A percentile compares a stretch with the other conserved stretches of the same genome.
phyloP scores from a whole-genome alignment of 2,329 filamentous ascomycete genomes.

The Aspergillus sp. region DNA sequence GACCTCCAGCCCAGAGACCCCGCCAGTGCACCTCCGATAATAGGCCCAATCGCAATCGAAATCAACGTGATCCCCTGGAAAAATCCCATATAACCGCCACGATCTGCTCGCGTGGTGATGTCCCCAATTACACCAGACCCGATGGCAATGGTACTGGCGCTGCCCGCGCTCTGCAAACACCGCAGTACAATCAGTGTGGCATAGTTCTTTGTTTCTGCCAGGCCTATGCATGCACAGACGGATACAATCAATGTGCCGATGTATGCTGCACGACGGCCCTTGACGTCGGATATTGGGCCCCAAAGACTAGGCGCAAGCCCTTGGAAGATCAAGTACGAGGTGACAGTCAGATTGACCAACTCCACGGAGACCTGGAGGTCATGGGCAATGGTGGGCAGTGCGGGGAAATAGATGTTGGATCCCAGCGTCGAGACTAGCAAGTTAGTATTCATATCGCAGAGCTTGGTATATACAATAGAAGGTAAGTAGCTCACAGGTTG shows the following conservation, averaged over 20 bases:
- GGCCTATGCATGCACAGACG: slow-evolving; percentile 33
- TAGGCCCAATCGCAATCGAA: slow-evolving; percentile 20
- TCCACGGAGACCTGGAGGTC: slow-evolving; percentile 34
- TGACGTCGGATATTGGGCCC: slow-evolving; percentile 34
- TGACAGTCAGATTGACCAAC: slow-evolving; percentile 39
- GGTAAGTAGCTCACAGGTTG: slow-evolving; percentile 38
- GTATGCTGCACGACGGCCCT: slow-evolving; percentile 36
- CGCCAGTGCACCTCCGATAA: slow-evolving; percentile 22
- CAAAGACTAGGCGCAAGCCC: slow-evolving; percentile 37
- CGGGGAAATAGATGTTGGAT: slow-evolving; percentile 42
- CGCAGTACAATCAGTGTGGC: slow-evolving; percentile 22
- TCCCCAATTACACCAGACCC: slow-evolving; percentile 26
- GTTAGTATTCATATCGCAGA: background rate
- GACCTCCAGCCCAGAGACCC: slow-evolving; percentile 19
- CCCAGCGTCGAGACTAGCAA: slow-evolving; percentile 34
- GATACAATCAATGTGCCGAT: slow-evolving; percentile 34
- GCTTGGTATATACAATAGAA: too few species aligned
- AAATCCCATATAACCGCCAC: slow-evolving; percentile 23
- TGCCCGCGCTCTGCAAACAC: slow-evolving; percentile 23
- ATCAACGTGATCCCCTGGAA: slow-evolving; percentile 17
- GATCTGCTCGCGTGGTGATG: slow-evolving; percentile 21
- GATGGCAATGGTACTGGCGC: slow-evolving; percentile 20
- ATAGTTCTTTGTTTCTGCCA: slow-evolving; percentile 24
- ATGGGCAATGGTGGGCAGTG: slow-evolving; percentile 32
- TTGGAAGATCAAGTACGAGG: slow-evolving; percentile 40